phyloP scores from a whole-genome alignment of 805 yeast species.

The Komagataella pastoris region DNA sequence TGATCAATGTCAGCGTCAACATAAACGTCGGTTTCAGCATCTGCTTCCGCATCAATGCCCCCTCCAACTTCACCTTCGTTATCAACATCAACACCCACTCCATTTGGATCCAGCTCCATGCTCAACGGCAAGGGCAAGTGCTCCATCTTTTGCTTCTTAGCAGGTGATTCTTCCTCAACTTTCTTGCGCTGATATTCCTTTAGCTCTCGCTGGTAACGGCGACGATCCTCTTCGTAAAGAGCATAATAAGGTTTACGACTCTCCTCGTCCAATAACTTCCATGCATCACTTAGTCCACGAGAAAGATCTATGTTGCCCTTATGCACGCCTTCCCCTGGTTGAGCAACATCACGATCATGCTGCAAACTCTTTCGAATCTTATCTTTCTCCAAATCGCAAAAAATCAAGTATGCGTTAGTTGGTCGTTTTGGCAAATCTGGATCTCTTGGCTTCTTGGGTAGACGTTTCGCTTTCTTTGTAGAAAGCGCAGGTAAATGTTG shows the following conservation, averaged over 20 bases:
- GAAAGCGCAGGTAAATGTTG: slow-evolving; percentile 9
- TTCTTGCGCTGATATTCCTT: slow-evolving; percentile 19
- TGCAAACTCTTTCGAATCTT: slow-evolving; percentile 29
- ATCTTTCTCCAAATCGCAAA: slow-evolving; percentile 80
- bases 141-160: neutral
- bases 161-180: slow-evolving; percentile 3
- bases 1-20: slow-evolving; percentile 1
- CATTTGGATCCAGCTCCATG: neutral
- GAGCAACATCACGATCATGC: slow-evolving; percentile 26
- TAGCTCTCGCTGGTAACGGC: slow-evolving; percentile 66
- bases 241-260: slow-evolving; percentile 63
- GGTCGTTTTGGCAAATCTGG: slow-evolving; percentile 85
- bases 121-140: neutral
- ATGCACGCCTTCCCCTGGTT: slow-evolving; percentile 30
- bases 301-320: slow-evolving; percentile 43
- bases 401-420: slow-evolving; percentile 77
- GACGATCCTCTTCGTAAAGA: slow-evolving; percentile 65
- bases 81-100: neutral
- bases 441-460: slow-evolving; percentile 39
- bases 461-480: slow-evolving; percentile 16
- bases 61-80: neutral
- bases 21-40: slow-evolving; percentile 2
- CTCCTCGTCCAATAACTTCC: slow-evolving; percentile 65
- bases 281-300: slow-evolving; percentile 68
- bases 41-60: neutral